Percentiles rank a stretch among this genome's conserved stretches.
Evolutionary conservation across 495 filamentous ascomycete genomes (phyloP).

Genomic region (Neurospora hispaniola): DNA sequence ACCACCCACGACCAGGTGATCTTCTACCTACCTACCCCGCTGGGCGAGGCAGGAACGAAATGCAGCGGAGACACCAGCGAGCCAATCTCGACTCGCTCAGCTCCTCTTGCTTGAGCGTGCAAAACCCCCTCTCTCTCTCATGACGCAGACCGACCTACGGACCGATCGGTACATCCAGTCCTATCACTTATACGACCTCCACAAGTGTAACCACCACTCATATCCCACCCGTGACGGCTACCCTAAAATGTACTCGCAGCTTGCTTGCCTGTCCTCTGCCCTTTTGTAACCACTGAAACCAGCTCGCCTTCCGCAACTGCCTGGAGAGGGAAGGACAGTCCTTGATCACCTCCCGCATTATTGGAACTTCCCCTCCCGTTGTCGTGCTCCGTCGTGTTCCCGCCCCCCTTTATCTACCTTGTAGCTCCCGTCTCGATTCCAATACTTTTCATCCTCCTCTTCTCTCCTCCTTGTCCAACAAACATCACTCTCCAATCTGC

Average conservation of each 20-base stretch:
- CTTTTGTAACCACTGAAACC: background rate
- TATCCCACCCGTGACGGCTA: background rate
- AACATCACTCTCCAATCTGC: background rate
- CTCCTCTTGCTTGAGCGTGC: background rate
- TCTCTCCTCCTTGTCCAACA: slow-evolving; percentile 16
- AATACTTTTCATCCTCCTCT: slow-evolving; percentile 6
- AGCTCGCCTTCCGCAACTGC: background rate
- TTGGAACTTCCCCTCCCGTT: background rate
- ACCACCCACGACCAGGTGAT: slow-evolving; percentile 1
- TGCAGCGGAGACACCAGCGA: slow-evolving; percentile 5
- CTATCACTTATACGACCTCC: background rate
- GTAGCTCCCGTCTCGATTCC: background rate
- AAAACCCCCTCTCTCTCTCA: background rate
- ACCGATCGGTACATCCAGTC: background rate
- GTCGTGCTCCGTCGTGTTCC: background rate
- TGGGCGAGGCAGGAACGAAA: slow-evolving; percentile 20
- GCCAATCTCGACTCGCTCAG: slow-evolving; percentile 8
- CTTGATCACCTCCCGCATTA: background rate
- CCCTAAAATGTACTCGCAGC: background rate
- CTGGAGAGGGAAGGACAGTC: background rate
- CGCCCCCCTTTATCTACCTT: background rate
- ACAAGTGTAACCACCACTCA: background rate
- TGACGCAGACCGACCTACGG: background rate
- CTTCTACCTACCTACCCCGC: slow-evolving; percentile 34
- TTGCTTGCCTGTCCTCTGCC: background rate